Conservation (phyloP, 75 land plant genomes). For the Gnetum montanum region DNA sequence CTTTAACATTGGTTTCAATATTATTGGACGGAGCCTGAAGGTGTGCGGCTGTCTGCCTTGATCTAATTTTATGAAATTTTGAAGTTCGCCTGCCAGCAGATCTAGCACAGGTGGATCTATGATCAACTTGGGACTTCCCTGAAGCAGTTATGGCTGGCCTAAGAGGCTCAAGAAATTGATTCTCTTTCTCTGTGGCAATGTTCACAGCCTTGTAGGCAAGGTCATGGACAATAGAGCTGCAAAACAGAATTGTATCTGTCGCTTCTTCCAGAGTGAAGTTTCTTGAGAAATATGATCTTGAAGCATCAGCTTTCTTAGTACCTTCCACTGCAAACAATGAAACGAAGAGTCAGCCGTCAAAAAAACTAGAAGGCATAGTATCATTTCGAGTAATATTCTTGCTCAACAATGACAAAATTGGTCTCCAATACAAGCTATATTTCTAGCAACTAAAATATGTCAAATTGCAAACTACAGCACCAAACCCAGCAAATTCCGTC, state of each 20-base stretch:
- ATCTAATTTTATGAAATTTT: constrained; percentile 7
- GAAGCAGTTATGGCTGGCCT: constrained; percentile 25
- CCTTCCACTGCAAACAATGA: constrained; percentile 27
- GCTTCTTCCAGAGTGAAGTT: constrained; percentile 73
- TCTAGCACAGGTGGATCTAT: constrained; percentile 1
- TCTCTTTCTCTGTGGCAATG: constrained; percentile 52
- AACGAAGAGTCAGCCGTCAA: background rate
- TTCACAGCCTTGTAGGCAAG: constrained; percentile 59
- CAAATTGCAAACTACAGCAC: too few relatives aligned
- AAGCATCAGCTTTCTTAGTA: constrained; percentile 18
- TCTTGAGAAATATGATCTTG: constrained; percentile 25
- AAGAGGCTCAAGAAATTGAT: constrained; percentile 16
- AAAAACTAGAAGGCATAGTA: too few relatives aligned
- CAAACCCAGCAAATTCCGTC: too few relatives aligned
- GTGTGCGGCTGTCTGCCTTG: constrained; percentile 9
- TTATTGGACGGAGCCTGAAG: constrained; percentile 3
- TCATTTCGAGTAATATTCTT: too few relatives aligned
- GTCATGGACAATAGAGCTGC: constrained; percentile 62
- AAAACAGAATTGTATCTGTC: constrained; percentile 72
- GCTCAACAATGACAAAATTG: too few relatives aligned
- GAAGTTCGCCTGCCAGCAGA: constrained; percentile 7
- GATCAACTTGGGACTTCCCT: constrained; percentile 15
- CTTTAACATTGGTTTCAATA: constrained; percentile 9
- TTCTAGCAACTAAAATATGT: too few relatives aligned
- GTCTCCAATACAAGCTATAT: too few relatives aligned